A percentile compares a stretch with the other conserved stretches of the same genome.
Conservation (phyloP, 441 rosid genomes). For the Populus hybrid region DNA sequence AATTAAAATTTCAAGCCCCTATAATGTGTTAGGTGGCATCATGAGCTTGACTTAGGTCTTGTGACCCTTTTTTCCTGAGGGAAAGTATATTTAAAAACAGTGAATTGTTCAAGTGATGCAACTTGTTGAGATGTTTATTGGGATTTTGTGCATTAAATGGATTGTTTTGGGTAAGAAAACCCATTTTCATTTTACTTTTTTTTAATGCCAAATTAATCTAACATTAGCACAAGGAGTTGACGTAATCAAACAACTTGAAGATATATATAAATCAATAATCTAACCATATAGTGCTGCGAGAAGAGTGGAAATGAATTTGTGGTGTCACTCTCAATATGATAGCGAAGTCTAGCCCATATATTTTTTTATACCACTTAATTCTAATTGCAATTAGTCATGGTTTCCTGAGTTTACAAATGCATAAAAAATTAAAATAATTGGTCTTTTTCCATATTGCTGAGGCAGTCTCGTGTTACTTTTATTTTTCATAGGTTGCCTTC, state of each 20-base stretch:
- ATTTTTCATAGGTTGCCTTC: no score
- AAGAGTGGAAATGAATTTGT: slow-evolving; percentile 15
- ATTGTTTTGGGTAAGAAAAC: no score
- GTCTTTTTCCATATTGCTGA: no score
- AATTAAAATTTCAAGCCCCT: background rate
- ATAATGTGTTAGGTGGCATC: slow-evolving; percentile 18
- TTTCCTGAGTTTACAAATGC: background rate
- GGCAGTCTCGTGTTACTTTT: no score
- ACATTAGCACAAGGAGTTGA: background rate
- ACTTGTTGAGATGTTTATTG: background rate
- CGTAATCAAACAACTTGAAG: background rate
- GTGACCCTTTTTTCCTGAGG: background rate
- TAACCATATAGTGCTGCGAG: slow-evolving; percentile 5
- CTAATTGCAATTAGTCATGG: background rate
- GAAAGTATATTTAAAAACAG: no score
- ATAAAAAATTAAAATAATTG: no score
- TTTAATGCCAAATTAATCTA: no score
- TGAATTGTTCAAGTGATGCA: background rate
- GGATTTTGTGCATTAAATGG: no score
- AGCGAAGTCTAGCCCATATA: background rate
- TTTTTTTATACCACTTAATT: background rate
- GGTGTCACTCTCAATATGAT: slow-evolving; percentile 7
- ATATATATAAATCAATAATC: background rate
- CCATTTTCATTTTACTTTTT: no score
- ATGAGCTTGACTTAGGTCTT: slow-evolving; percentile 7